Base-by-base conservation (phyloP, 2,329 filamentous ascomycete species). In the Thermoascus crustaceus region DNA sequence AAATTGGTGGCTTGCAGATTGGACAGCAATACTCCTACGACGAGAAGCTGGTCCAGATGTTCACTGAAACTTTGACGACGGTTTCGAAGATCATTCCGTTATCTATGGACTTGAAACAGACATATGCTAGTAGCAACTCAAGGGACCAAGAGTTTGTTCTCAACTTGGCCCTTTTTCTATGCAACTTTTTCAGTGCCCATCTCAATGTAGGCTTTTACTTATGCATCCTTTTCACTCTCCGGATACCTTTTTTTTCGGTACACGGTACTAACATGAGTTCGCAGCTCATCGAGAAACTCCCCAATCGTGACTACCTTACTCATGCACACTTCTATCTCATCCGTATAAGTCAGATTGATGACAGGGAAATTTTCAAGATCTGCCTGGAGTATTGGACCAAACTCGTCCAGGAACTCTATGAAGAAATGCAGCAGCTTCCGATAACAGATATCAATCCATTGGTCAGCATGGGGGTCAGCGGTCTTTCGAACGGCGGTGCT, bases 311-410 rank as follows among this genome's bases (percentile, higher is more conserved):
- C 54, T 98, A 85, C 62, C 80, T 98, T 27, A 85, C 86, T 1
- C 91, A 98, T 56, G 89, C 86, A 11, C 91, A 98, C 64, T 96
- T 94, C 64, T 98, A 98, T 63, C 78, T 98, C 9, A 95, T 98
- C 54, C 82, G 89, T 44, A 95, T 98, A 61, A 95, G 88, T 31
- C 88, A 98, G 66, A 98, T 98, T 48, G 91, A 98, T 49, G 93
- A 98, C 56, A 82, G 91, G 36, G 91, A 98, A 61, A 94, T 98
- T 46, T 98, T 98, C 77, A 98, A 98, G 73, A 98, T 98, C 55
- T 94, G 85, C 58, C 71, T 98, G 43, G 93, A 98, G 61, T 98
- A 98, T 68, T 98, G 91, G 91, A 91, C 93, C 23, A 96, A 95
- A 66, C 75, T 96, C 33, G 93, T 98, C 5, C 89, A 94, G 55